These are phyloP conservation scores for Cyclotella choctawhatcheeana DNA, from an alignment of 108 stramenopile genomes.

Conservation along the genomic window DNA sequence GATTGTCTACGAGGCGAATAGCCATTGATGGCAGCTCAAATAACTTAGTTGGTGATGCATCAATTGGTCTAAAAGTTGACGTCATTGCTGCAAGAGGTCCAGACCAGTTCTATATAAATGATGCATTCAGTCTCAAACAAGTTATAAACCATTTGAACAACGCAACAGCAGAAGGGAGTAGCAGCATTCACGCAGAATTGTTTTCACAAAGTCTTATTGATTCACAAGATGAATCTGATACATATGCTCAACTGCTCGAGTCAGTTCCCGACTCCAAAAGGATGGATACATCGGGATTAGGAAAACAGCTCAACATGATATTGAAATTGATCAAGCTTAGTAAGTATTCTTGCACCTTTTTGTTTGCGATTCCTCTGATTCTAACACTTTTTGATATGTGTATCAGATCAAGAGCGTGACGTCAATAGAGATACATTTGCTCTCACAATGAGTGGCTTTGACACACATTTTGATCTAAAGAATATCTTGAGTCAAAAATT, in stretches of 20 bases:
- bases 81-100: slow-evolving; percentile 17
- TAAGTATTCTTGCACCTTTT: background rate
- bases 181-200: slow-evolving; percentile 26
- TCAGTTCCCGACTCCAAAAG: background rate
- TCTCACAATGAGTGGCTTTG: slow-evolving; percentile 60
- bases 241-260: slow-evolving; percentile 2
- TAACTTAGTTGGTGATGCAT: slow-evolving; percentile 32
- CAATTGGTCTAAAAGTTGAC: slow-evolving; percentile 20
- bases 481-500: slow-evolving; percentile 7
- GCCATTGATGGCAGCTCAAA: slow-evolving; percentile 13
- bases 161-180: slow-evolving; percentile 17
- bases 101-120: slow-evolving; percentile 25
- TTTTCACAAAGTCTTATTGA: slow-evolving; percentile 42
- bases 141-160: slow-evolving; percentile 20
- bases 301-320: slow-evolving; percentile 37
- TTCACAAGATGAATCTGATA: slow-evolving; percentile 11
- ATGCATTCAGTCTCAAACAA: slow-evolving; percentile 2
- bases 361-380: background rate
- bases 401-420: slow-evolving; percentile 19
- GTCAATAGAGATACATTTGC: slow-evolving; percentile 66
- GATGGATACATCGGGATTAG: slow-evolving; percentile 3
- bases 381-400: background rate
- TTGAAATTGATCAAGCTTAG: slow-evolving; percentile 50
- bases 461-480: slow-evolving; percentile 50
- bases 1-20: slow-evolving; percentile 14